These are phyloP conservation scores for Epichloe hybrida DNA, from an alignment of 2,329 filamentous ascomycete species.

Conservation along the genomic window DNA sequence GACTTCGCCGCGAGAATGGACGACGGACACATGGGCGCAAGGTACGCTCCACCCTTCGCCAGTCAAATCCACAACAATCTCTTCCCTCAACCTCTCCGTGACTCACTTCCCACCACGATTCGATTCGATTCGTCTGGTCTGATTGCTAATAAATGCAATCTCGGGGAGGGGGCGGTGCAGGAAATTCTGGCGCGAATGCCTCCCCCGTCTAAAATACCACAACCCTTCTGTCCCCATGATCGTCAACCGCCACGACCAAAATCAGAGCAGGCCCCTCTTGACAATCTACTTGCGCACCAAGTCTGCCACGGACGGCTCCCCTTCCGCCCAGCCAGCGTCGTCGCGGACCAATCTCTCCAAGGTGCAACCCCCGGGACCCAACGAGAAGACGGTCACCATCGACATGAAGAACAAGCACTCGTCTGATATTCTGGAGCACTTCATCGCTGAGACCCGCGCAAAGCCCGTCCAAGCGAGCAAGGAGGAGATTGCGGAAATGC, in stretches of 20 bases:
- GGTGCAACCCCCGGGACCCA: conserved; percentile 34
- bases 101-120: not conserved
- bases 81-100: conserved; percentile 12
- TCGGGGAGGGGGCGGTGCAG: conserved; percentile 28
- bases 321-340: conserved; percentile 29
- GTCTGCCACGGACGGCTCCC: conserved; percentile 14
- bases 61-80: conserved; percentile 3
- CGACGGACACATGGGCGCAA: conserved; percentile 58
- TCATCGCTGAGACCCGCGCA: conserved; percentile 51
- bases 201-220: conserved; percentile 80
- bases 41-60: conserved; percentile 33
- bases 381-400: conserved; percentile 39
- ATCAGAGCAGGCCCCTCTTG: conserved; percentile 44
- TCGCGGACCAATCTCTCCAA: conserved; percentile 33
- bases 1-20: conserved; percentile 51
- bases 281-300: conserved; percentile 48
- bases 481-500: conserved; percentile 46
- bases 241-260: conserved; percentile 52
- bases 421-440: conserved; percentile 46
- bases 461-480: conserved; percentile 39
- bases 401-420: conserved; percentile 52
- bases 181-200: conserved; percentile 75
- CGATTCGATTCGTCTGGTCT: conserved; percentile 3
- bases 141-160: conserved; percentile 3
- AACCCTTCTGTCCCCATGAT: conserved; percentile 79